Conservation (phyloP, 169 alveolate species). For the Perkinsus chesapeaki region DNA sequence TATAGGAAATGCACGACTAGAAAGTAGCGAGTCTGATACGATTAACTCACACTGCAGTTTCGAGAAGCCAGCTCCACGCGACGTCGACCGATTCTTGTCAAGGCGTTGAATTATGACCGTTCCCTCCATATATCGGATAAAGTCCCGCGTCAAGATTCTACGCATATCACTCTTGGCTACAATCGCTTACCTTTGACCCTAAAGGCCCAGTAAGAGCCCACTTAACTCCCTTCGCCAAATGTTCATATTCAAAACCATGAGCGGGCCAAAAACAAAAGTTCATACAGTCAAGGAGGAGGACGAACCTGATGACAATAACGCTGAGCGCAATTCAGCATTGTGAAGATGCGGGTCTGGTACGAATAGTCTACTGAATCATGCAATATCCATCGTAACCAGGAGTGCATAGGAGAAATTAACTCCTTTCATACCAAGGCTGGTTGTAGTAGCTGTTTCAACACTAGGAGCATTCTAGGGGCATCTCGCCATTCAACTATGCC, state of each 20-base stretch:
- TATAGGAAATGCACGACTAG: too few species aligned
- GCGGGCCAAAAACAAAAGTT: slow-evolving; percentile 81
- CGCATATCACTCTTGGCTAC: too few species aligned
- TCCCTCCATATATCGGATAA: too few species aligned
- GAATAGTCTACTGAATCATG: background rate
- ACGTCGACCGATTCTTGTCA: too few species aligned
- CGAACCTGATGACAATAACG: background rate
- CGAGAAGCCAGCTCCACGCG: too few species aligned
- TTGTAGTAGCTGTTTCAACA: too few species aligned
- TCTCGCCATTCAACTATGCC: too few species aligned
- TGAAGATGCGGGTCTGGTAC: too few species aligned
- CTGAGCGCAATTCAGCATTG: background rate
- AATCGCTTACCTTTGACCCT: background rate
- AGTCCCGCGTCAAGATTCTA: too few species aligned
- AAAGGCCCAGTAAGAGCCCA: background rate
- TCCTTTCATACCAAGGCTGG: background rate
- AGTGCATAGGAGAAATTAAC: background rate
- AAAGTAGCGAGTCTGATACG: too few species aligned
- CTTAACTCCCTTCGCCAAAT: slow-evolving; percentile 32
- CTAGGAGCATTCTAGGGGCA: background rate
- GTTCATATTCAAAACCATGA: slow-evolving; percentile 56
- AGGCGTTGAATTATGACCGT: too few species aligned
- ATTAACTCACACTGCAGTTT: too few species aligned
- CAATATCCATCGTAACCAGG: background rate
- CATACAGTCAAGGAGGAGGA: slow-evolving; percentile 49